These are phyloP conservation scores for Cutaneotrichosporon sp. DNA, from an alignment of 1,284 basidiomycete genomes.

Conservation along the genomic window DNA sequence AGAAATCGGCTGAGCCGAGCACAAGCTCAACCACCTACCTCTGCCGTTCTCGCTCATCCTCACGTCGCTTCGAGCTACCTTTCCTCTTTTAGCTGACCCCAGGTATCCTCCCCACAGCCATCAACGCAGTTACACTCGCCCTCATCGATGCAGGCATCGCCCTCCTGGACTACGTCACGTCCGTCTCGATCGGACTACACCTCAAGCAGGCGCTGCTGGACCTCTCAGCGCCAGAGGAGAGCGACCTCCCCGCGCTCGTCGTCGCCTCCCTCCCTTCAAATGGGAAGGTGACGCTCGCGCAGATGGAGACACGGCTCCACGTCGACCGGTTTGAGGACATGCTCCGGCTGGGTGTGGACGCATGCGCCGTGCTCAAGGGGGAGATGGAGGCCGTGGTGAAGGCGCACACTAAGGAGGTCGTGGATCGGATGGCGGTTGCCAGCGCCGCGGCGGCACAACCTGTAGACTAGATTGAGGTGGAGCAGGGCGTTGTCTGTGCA, in stretches of 20 bases:
- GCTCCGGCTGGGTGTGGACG: conserved; percentile 71
- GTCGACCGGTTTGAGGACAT: conserved; percentile 89
- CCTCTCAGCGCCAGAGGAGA: conserved; percentile 81
- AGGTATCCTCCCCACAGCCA: conserved; percentile 83
- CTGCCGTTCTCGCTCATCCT: neutral
- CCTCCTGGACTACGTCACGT: conserved; percentile 82
- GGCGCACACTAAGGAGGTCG: conserved; percentile 60
- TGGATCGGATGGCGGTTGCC: conserved; percentile 45
- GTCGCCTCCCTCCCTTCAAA: conserved; percentile 82
- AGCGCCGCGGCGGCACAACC: neutral
- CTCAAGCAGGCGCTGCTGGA: conserved; percentile 72
- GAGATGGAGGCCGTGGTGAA: conserved; percentile 78
- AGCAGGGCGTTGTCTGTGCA: too few relatives aligned
- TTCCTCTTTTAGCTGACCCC: conserved; percentile 7
- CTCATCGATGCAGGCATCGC: conserved; percentile 83
- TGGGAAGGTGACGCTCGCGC: conserved; percentile 76
- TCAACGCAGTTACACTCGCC: conserved; percentile 91
- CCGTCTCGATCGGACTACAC: conserved; percentile 70
- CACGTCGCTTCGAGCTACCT: neutral
- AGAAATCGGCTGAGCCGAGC: too few relatives aligned
- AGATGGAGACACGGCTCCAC: conserved; percentile 90
- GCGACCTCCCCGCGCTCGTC: conserved; percentile 78
- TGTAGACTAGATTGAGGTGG: too few relatives aligned
- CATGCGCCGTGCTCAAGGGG: conserved; percentile 67
- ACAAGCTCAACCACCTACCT: too few relatives aligned